Percentiles rank a stretch among this genome's conserved stretches.
Evolutionary conservation across 225 moss, liverwort and hornwort genomes (phyloP).

Genomic region (Pseudoscleropodium purum): DNA sequence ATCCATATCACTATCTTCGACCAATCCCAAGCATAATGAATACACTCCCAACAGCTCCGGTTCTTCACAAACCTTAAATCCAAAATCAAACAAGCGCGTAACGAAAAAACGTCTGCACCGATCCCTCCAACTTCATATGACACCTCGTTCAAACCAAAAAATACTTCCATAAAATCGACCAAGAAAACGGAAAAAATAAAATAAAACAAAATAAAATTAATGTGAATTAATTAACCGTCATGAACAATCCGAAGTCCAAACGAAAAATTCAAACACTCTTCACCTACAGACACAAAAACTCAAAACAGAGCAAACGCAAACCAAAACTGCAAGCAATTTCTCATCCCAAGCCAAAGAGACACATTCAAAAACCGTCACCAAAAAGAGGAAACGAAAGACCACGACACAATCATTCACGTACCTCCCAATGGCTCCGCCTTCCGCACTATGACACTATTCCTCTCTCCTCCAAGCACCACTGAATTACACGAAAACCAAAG

Average conservation of each 20-base stretch:
- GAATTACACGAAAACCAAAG: not conserved
- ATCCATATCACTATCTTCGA: not conserved
- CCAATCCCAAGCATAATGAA: not conserved
- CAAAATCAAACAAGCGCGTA: not conserved
- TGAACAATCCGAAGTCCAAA: not conserved
- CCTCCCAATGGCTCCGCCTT: not conserved
- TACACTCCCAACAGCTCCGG: not conserved
- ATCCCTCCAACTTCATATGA: not conserved
- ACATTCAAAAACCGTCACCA: not conserved
- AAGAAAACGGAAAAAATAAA: not conserved
- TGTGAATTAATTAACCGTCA: not conserved
- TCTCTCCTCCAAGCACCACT: not conserved
- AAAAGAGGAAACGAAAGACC: not conserved
- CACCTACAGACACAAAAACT: not conserved
- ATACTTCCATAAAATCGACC: not conserved
- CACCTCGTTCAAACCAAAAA: not conserved
- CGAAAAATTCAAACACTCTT: not conserved
- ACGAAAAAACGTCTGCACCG: not conserved
- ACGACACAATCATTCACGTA: not conserved
- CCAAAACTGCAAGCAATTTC: not conserved
- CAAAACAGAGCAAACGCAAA: not conserved
- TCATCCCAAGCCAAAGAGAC: not conserved
- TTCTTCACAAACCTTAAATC: not conserved
- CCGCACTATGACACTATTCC: not conserved
- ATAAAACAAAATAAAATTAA: not conserved